Percentiles rank a stretch among this genome's conserved stretches.
These are phyloP conservation scores for Trypethelium eluteriae DNA, from an alignment of 495 filamentous ascomycete genomes.

Conservation along the genomic window DNA sequence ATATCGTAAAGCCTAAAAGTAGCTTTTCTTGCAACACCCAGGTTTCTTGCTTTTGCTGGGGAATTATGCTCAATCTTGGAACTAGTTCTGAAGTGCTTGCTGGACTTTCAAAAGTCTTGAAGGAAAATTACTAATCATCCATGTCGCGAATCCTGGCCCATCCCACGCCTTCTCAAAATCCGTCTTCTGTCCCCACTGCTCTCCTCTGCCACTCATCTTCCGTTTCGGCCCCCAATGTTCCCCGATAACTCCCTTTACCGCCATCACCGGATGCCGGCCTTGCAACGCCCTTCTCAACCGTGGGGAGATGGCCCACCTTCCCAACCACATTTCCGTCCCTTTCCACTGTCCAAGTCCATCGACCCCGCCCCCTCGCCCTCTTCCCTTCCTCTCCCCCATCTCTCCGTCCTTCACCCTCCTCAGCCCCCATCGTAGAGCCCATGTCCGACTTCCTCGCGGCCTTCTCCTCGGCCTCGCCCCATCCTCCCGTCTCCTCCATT, in stretches of 20 bases:
- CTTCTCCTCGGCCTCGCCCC: not conserved
- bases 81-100: too few species aligned
- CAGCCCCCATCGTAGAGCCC: conserved; percentile 2
- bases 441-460: not conserved
- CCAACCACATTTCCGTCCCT: conserved; percentile 11
- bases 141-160: not conserved
- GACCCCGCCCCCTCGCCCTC: conserved; percentile 15
- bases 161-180: not conserved
- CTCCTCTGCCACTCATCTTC: not conserved
- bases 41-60: too few species aligned
- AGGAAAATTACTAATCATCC: not conserved
- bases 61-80: too few species aligned
- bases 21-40: too few species aligned
- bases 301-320: not conserved
- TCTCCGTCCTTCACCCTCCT: conserved; percentile 11
- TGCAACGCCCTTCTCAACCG: not conserved
- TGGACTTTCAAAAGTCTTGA: too few species aligned
- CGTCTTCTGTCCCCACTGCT: not conserved
- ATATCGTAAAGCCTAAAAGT: too few species aligned
- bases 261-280: too few species aligned
- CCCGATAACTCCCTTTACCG: too few species aligned
- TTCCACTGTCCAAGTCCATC: conserved; percentile 28
- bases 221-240: too few species aligned
- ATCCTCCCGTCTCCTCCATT: conserved; percentile 15
- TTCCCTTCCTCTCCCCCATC: conserved; percentile 12